Evolutionary conservation across 2,329 filamentous ascomycete genomes (phyloP), one percentile per base, ranked within the genome.

Genomic region (Sporothrix mexicana): DNA sequence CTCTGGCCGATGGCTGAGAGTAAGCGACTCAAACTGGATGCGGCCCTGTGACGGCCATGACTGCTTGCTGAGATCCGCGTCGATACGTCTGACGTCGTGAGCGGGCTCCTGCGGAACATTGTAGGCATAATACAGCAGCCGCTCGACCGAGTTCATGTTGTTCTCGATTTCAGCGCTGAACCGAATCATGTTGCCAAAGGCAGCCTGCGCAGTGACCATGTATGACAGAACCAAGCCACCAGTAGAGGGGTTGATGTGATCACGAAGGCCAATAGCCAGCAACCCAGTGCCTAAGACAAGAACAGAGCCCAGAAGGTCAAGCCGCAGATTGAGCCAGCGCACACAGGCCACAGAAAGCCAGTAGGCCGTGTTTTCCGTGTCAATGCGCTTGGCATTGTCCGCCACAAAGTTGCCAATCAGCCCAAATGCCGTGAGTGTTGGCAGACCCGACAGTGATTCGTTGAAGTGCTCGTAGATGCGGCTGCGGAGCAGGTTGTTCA

Each of bases 121-220:
- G 49, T 49, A 61, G 13, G 70, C 67, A 30, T 98, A 98, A 80
- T 98, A 95, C 83, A 97, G 96, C 79, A 99, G 91, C 78, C 96
- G 93, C 83, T 99, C 96, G 69, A 98, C 94, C 1, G 95, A 95
- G 82, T 98, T 98, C 96, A 98, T 98, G 82, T 98, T 98, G 82
- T 98, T 95, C 82, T 98, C 95, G 78, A 98, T 97, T 79, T 93
- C 90, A 0, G 95, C 92, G 80, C 98, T 98, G 10, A 98, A 86
- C 62, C 96, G 91, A 23, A 98, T 94, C 72, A 98, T 98, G 81
- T 98, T 95, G 0, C 94, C 97, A 79, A 98, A 98, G 1, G 93
- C 95, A 76, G 73, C 59, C 45, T 74, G 70, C 49, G 73, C 73
- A 0, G 73, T 74, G 17, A 98, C 93, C 23, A 96, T 95, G 79